A percentile compares a stretch with the other conserved stretches of the same genome.
Evolutionary conservation across 1,284 basidiomycete genomes (phyloP).

Genomic region (Ustilago loliicola): DNA sequence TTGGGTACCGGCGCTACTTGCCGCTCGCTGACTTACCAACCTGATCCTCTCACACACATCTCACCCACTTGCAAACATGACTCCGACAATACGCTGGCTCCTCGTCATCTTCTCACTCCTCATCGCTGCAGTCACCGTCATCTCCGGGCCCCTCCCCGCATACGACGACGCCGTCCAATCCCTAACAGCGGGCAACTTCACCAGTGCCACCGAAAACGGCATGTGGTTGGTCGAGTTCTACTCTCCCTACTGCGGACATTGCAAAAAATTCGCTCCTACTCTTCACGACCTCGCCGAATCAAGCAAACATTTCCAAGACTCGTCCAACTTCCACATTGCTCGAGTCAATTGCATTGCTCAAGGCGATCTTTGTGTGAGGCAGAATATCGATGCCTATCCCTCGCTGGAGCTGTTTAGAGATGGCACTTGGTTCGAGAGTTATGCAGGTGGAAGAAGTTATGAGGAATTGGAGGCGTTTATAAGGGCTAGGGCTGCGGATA

Average conservation of each 20-base stretch:
- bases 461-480: conserved; percentile 39
- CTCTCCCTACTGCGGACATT: conserved; percentile 82
- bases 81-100: conserved; percentile 14
- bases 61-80: conserved; percentile 5
- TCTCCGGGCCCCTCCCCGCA: conserved; percentile 23
- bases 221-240: conserved; percentile 65
- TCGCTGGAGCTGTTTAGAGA: conserved; percentile 56
- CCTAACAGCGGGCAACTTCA: conserved; percentile 42
- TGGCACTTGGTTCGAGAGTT: conserved; percentile 46
- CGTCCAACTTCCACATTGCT: conserved; percentile 61
- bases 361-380: conserved; percentile 55
- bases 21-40: background rate
- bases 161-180: conserved; percentile 26
- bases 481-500: conserved; percentile 42
- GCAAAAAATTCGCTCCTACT: conserved; percentile 81
- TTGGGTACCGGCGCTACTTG: background rate
- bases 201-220: conserved; percentile 26
- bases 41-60: background rate
- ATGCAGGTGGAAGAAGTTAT: conserved; percentile 39
- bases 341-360: conserved; percentile 65
- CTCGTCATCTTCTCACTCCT: conserved; percentile 10
- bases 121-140: background rate
- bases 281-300: conserved; percentile 79
- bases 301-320: conserved; percentile 43
- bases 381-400: conserved; percentile 56